A percentile compares a stretch with the other conserved stretches of the same genome.
Conservation (phyloP, 805 yeast genomes). For the Teunomyces barrocoloradensis region DNA sequence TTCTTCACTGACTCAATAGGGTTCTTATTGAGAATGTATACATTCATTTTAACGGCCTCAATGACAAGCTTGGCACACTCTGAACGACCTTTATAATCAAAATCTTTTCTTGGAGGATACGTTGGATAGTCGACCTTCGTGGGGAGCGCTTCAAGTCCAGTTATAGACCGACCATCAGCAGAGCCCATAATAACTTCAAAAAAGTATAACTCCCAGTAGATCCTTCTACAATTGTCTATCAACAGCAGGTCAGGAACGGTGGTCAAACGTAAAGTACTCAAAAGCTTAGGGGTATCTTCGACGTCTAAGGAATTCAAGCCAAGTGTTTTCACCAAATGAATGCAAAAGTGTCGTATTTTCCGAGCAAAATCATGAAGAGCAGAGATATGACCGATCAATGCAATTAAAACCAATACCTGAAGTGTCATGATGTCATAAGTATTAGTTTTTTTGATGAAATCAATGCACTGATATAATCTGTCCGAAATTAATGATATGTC, state of each 20-base stretch:
- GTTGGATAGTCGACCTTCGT: constrained; percentile 41
- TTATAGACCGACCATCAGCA: constrained; percentile 45
- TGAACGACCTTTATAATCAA: constrained; percentile 49
- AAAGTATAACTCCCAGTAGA: constrained; percentile 53
- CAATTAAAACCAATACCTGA: constrained; percentile 40
- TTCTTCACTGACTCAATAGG: constrained; percentile 33
- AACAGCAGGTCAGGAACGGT: constrained; percentile 10
- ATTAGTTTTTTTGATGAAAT: constrained; percentile 10
- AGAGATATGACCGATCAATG: constrained; percentile 50
- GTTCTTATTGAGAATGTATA: constrained; percentile 40
- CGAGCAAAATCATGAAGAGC: constrained; percentile 48
- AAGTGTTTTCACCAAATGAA: constrained; percentile 35
- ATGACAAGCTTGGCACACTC: constrained; percentile 48
- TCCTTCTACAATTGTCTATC: constrained; percentile 39
- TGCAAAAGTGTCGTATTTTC: constrained; percentile 40
- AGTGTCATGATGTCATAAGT: constrained; percentile 41
- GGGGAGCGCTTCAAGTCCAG: constrained; percentile 34
- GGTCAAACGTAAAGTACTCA: constrained; percentile 13
- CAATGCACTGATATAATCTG: constrained; percentile 16
- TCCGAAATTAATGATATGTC: constrained; percentile 14
- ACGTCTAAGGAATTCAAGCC: constrained; percentile 40
- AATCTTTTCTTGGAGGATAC: constrained; percentile 28
- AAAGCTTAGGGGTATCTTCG: constrained; percentile 8
- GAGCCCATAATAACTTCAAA: constrained; percentile 53
- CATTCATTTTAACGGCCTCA: constrained; percentile 48